A percentile compares a stretch with the other conserved stretches of the same genome.
phyloP scores from a whole-genome alignment of 495 filamentous ascomycete genomes.

The Aspergillus bertholletiae region DNA sequence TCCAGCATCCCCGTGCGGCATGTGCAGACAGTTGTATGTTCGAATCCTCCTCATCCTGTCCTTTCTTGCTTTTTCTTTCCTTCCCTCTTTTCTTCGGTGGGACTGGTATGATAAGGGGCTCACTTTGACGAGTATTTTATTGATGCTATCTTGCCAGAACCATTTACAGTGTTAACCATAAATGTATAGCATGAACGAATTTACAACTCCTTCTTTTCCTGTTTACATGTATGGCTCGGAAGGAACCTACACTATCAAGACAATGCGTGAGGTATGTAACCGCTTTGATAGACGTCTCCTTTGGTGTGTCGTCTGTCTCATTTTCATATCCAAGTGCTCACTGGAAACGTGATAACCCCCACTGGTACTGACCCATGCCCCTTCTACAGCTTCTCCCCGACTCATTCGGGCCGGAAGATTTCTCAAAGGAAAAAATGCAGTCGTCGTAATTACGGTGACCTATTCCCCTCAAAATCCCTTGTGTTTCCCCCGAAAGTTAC shows the following conservation, averaged over 20 bases:
- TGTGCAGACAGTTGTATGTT: conserved; percentile 50
- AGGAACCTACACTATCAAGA: conserved; percentile 64
- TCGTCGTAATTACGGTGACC: background rate
- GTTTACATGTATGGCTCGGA: conserved; percentile 90
- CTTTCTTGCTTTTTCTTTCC: background rate
- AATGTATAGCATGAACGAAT: conserved; percentile 67
- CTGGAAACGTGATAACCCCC: background rate
- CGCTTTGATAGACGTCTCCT: too few species aligned
- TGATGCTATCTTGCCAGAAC: background rate
- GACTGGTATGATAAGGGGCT: too few species aligned
- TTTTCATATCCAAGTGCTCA: background rate
- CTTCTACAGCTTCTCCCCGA: conserved; percentile 58
- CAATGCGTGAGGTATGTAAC: conserved; percentile 60
- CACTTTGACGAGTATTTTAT: background rate
- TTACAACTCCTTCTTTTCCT: conserved; percentile 61
- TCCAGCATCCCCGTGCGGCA: conserved; percentile 71
- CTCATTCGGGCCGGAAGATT: conserved; percentile 66
- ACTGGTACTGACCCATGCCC: background rate
- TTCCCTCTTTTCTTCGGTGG: background rate
- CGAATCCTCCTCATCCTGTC: background rate
- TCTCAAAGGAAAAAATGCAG: conserved; percentile 11
- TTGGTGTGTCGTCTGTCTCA: background rate
- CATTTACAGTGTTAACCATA: background rate
- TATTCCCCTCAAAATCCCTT: background rate
- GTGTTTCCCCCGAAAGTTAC: background rate